Evolutionary conservation across 495 filamentous ascomycete species (phyloP).

Genomic region (Trichocladium antarcticum): DNA sequence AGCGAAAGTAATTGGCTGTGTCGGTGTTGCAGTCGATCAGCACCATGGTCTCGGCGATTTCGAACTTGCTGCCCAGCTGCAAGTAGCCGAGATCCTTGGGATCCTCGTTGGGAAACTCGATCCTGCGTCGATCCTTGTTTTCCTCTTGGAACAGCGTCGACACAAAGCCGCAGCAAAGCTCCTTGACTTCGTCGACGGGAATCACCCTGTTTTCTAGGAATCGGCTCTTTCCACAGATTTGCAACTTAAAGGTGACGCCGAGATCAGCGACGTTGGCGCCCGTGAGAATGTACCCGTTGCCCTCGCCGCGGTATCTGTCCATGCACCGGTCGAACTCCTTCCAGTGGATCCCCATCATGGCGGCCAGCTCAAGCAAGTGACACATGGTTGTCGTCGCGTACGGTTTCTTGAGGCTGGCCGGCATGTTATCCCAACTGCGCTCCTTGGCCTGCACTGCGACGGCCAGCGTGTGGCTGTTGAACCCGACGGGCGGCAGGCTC

Average conservation of each 20-base stretch:
- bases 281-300: conserved; percentile 40
- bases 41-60: conserved; percentile 37
- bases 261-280: conserved; percentile 33
- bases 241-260: conserved; percentile 39
- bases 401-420: conserved; percentile 36
- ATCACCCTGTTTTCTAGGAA: conserved; percentile 38
- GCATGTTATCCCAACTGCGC: conserved; percentile 43
- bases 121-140: conserved; percentile 21
- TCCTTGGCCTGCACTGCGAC: conserved; percentile 38
- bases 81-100: conserved; percentile 25
- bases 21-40: conserved; percentile 35
- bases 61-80: conserved; percentile 28
- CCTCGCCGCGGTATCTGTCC: conserved; percentile 40
- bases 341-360: conserved; percentile 43
- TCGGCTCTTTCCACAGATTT: conserved; percentile 29
- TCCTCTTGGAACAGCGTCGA: conserved; percentile 35
- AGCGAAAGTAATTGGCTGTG: conserved; percentile 31
- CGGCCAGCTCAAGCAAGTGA: conserved; percentile 40
- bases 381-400: conserved; percentile 41
- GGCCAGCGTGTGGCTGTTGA: conserved; percentile 27
- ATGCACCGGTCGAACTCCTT: conserved; percentile 35
- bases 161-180: conserved; percentile 37
- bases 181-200: conserved; percentile 37
- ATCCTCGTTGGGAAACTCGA: conserved; percentile 31
- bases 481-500: background rate